A percentile compares a stretch with the other conserved stretches of the same genome.
Conservation (phyloP, 192 early-diverging fungal genomes). For the Coemansia sp. region DNA sequence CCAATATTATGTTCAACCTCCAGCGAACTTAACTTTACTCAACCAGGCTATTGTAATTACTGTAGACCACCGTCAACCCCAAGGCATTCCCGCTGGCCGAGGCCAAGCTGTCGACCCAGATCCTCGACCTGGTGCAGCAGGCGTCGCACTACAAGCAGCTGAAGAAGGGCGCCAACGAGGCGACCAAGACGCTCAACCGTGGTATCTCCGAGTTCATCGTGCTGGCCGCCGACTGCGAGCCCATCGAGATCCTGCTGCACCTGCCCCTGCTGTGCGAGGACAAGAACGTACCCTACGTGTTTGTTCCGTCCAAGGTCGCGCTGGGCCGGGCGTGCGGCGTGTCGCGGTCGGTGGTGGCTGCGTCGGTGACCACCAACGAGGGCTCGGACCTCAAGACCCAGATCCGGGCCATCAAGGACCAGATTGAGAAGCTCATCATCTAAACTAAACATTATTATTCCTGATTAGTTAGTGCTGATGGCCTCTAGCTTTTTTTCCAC, state of each 20-base stretch:
- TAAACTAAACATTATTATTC: constrained; percentile 11
- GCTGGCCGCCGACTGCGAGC: constrained; percentile 98
- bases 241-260: constrained; percentile 97
- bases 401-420: constrained; percentile 84
- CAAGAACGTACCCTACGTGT: constrained; percentile 99
- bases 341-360: constrained; percentile 87
- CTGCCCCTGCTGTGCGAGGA: constrained; percentile 98
- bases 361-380: constrained; percentile 96
- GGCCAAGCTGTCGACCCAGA: constrained; percentile 82
- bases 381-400: constrained; percentile 92
- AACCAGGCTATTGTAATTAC: background rate
- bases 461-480: background rate
- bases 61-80: constrained; percentile 37
- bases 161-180: constrained; percentile 99
- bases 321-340: constrained; percentile 98
- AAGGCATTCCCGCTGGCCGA: constrained; percentile 91
- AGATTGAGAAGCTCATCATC: constrained; percentile 82
- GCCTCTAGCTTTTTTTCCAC: constrained; percentile 7
- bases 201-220: constrained; percentile 99
- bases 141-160: constrained; percentile 99
- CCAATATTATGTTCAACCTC: too few relatives aligned
- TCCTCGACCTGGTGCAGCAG: constrained; percentile 97
- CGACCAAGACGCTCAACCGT: constrained; percentile 99
- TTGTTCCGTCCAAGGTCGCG: constrained; percentile 95
- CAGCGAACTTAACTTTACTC: too few relatives aligned